Conservation (phyloP, 1,284 basidiomycete genomes). For the Trametes sp. region DNA sequence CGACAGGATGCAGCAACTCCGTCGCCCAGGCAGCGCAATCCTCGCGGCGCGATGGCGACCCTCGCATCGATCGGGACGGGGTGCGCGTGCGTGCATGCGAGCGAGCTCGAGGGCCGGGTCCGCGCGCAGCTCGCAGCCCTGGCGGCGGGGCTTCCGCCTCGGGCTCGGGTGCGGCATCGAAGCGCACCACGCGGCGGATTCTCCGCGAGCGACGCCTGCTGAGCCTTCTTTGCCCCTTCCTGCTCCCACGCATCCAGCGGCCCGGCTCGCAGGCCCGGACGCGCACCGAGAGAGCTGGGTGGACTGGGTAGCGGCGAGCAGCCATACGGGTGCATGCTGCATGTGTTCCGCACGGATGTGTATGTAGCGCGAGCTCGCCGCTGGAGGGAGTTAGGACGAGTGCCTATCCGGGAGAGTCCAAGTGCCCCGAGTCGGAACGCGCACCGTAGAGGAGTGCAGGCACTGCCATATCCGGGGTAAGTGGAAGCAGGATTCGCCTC, state of each 20-base stretch:
- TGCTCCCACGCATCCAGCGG: constrained; percentile 3
- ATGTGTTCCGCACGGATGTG: not conserved
- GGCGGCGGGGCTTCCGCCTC: not conserved
- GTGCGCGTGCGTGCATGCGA: not conserved
- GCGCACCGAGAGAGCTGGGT: too few relatives aligned
- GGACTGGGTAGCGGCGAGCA: too few relatives aligned
- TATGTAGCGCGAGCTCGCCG: not conserved
- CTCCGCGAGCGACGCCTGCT: not conserved
- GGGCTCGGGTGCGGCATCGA: not conserved
- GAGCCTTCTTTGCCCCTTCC: not conserved
- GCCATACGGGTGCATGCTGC: not conserved
- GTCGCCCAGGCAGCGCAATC: not conserved
- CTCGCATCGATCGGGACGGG: constrained; percentile 12
- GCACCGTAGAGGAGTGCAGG: not conserved
- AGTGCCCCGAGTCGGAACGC: not conserved
- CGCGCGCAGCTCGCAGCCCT: not conserved
- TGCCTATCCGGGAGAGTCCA: too few relatives aligned
- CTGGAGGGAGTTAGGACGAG: too few relatives aligned
- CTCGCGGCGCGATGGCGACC: not conserved
- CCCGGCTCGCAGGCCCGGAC: constrained; percentile 2
- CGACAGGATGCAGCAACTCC: not conserved
- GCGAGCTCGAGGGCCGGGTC: not conserved
- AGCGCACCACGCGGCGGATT: constrained; percentile 3
- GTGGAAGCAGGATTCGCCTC: not conserved
- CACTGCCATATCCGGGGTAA: not conserved